Evolutionary conservation across 345 rosid genomes (phyloP).

Genomic region (Capsella bursapastoris): DNA sequence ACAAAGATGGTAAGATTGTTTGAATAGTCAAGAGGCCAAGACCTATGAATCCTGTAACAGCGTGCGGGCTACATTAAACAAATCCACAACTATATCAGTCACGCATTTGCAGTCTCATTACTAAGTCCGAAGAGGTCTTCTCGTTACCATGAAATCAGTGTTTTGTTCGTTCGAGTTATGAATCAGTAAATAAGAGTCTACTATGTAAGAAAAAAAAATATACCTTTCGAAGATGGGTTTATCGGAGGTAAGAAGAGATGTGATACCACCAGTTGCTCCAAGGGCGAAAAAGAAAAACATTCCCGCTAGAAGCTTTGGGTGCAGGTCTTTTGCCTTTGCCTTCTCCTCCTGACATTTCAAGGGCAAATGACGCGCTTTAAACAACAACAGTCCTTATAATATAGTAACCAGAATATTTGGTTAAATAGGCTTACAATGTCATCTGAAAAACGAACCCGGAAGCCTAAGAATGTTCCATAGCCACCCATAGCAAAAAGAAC

Average conservation of each 20-base stretch:
- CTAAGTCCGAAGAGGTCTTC: neutral
- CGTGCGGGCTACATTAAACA: constrained; percentile 76
- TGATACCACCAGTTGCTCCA: constrained; percentile 94
- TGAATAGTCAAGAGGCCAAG: constrained; percentile 78
- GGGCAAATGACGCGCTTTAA: neutral
- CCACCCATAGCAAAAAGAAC: constrained; percentile 99
- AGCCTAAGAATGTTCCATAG: constrained; percentile 90
- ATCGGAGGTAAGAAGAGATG: constrained; percentile 82
- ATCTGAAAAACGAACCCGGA: constrained; percentile 72
- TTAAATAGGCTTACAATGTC: constrained; percentile 58
- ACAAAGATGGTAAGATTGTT: constrained; percentile 70
- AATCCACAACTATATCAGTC: constrained; percentile 4
- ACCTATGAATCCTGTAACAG: constrained; percentile 78
- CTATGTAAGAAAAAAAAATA: neutral
- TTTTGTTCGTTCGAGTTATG: neutral
- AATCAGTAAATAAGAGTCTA: neutral
- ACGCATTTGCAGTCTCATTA: neutral
- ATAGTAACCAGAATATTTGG: neutral
- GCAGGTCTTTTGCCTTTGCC: constrained; percentile 89
- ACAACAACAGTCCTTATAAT: neutral
- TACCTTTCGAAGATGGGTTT: constrained; percentile 86
- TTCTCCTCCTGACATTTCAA: constrained; percentile 68
- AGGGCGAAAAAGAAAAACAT: constrained; percentile 95
- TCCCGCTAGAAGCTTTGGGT: constrained; percentile 89
- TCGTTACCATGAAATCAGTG: neutral